Conservation (phyloP, 192 early-diverging fungal genomes). For the Podila verticillata region DNA sequence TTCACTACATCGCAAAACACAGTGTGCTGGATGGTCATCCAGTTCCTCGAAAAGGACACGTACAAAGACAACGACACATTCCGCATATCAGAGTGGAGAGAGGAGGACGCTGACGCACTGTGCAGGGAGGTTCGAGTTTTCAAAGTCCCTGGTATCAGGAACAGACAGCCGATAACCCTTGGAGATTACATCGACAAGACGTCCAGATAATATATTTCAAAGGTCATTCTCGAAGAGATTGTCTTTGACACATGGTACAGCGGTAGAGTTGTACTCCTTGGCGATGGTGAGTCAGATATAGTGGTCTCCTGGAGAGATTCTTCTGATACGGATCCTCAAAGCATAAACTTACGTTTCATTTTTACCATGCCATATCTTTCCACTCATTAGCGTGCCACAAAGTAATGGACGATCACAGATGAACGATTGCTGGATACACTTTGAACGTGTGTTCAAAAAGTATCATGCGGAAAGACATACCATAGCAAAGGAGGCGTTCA, state of each 20-base stretch:
- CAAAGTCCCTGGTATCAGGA: background rate
- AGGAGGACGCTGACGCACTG: constrained; percentile 7
- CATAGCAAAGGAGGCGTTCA: background rate
- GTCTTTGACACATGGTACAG: constrained; percentile 1
- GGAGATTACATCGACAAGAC: constrained; percentile 11
- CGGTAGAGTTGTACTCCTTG: background rate
- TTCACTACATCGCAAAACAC: constrained; percentile 7
- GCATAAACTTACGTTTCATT: background rate
- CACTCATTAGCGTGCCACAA: constrained; percentile 7
- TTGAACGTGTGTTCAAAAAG: background rate
- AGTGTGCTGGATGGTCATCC: constrained; percentile 19
- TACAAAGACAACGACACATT: background rate
- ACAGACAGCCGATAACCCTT: background rate
- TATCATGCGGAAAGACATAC: constrained; percentile 2
- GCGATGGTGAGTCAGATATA: background rate
- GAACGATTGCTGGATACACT: background rate
- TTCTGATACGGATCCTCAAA: no score
- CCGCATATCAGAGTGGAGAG: constrained; percentile 6
- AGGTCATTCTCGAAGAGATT: constrained; percentile 16
- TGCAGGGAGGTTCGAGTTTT: constrained; percentile 3
- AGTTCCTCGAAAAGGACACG: background rate
- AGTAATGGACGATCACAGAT: background rate
- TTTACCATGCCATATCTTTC: background rate
- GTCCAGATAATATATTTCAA: constrained; percentile 7
- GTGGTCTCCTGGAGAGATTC: background rate